Conservation (phyloP, 441 rosid species). For the Kokia cookei region DNA sequence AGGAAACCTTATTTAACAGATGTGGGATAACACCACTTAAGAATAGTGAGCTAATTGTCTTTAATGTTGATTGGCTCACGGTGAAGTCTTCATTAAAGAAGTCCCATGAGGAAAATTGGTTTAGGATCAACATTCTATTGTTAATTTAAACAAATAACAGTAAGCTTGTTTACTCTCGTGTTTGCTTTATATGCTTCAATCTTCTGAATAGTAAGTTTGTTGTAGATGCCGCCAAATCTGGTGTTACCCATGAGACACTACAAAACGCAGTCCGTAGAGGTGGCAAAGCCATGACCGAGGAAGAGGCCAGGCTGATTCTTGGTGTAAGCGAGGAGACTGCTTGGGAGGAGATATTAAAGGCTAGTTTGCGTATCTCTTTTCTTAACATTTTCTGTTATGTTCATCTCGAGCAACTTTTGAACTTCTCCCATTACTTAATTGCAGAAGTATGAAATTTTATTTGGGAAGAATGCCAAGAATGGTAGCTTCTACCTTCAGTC, state of each 20-base stretch:
- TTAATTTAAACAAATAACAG: too few relatives aligned
- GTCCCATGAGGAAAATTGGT: background rate
- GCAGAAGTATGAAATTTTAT: conserved; percentile 74
- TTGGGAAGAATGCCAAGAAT: conserved; percentile 73
- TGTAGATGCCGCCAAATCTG: conserved; percentile 81
- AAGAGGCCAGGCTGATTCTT: conserved; percentile 86
- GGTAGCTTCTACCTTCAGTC: conserved; percentile 96
- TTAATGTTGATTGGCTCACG: too few relatives aligned
- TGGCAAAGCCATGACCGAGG: conserved; percentile 68
- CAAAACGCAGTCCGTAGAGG: conserved; percentile 59
- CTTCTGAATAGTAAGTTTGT: background rate
- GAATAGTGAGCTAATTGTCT: too few relatives aligned
- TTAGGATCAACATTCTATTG: background rate
- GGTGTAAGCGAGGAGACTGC: conserved; percentile 62
- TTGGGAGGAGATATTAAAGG: conserved; percentile 86
- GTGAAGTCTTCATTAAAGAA: too few relatives aligned
- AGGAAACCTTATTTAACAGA: too few relatives aligned
- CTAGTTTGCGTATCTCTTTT: background rate
- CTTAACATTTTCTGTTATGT: background rate
- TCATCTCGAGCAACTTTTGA: background rate
- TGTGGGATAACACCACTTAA: too few relatives aligned
- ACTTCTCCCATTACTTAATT: background rate
- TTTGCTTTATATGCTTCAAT: background rate
- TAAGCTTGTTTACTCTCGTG: background rate
- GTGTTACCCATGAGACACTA: conserved; percentile 78